Percentiles rank a stretch among this genome's conserved stretches.
Evolutionary conservation across 148 eudicot genomes (phyloP).

Genomic region (Vaccinium myrtillus): DNA sequence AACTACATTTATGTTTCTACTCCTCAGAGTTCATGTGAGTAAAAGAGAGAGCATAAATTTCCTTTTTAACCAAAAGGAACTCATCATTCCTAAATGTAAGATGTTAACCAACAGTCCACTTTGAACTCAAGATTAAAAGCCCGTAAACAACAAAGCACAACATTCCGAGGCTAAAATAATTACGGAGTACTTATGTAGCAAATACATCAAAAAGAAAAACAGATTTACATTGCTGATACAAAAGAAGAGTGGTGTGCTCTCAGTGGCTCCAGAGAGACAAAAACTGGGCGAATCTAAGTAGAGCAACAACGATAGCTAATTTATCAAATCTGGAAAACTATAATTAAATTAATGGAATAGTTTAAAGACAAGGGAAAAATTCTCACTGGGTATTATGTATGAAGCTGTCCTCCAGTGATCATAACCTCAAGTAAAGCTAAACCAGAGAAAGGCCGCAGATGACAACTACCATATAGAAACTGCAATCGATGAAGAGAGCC

Average conservation of each 20-base stretch:
- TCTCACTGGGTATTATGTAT: not conserved
- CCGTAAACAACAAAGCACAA: too few relatives aligned
- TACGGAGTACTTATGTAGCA: not conserved
- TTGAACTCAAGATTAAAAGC: not conserved
- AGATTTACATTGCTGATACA: not conserved
- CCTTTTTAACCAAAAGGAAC: too few relatives aligned
- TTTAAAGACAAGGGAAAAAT: not conserved
- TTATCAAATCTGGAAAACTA: not conserved
- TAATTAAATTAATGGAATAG: not conserved
- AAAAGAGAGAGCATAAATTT: not conserved
- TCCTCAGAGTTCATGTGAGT: not conserved
- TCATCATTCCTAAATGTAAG: not conserved
- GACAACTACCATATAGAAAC: conserved; percentile 55
- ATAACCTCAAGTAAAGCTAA: conserved; percentile 7
- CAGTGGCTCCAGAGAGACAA: not conserved
- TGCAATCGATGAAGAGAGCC: conserved; percentile 60
- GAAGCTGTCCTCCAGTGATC: not conserved
- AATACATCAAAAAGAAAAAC: too few relatives aligned
- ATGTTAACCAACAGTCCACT: not conserved
- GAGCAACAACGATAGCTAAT: not conserved
- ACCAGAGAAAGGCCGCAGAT: conserved; percentile 52
- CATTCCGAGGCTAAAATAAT: not conserved
- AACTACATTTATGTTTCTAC: not conserved
- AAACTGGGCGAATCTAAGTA: not conserved
- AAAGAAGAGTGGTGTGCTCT: not conserved